Evolutionary conservation across 1,284 basidiomycete genomes (phyloP), one percentile per base, ranked within the genome.

Genomic region (Tausonia pullulans): DNA sequence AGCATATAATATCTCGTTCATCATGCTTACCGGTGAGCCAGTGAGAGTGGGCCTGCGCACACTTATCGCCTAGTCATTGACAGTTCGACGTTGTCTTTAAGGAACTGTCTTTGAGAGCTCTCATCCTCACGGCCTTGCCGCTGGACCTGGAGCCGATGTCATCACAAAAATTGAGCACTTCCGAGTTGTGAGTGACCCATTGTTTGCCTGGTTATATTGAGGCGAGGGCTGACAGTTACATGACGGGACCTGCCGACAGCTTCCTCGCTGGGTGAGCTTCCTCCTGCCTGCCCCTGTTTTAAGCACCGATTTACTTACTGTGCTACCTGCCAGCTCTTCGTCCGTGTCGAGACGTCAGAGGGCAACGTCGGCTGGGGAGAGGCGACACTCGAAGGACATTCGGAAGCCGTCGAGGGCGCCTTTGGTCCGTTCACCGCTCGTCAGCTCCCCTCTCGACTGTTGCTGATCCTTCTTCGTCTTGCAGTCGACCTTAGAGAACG

Each of bases 361-460:
- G 85, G 84, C 1, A 76, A 84, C 46, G 80, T 88, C 41, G 87
- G 87, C 43, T 89, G 87, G 79, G 78, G 77, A 62, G 78, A 78
- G 63, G 74, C 73, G 5, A 78, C 76, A 0, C 71, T 78, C 5
- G 75, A 78, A 63, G 76, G 64, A 13, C 64, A 65, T 45, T 56
- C 54, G 9, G 64, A 65, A 27, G 27, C 27, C 27, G 27, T 27
- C 27, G 27, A 27, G 27, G 27, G 27, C 27, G 27, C 27, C 27
- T 27, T 27, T 27, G 27, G 27, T 27, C 27, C 27, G 27, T 27
- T 27, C 27, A 27, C 27, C 27, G 27, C 27, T 27, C 27, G 27
- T 27, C 27, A 27, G 27, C 27, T 27, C 27, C 2, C 27, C 27
- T 27, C 27, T 27, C 27, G 27, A 27, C 1, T 27, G 27, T 27